Percentiles rank a stretch among this genome's conserved stretches.
These are phyloP conservation scores for Dipteronia dyeriana DNA, from an alignment of 345 rosid genomes.

Conservation along the genomic window DNA sequence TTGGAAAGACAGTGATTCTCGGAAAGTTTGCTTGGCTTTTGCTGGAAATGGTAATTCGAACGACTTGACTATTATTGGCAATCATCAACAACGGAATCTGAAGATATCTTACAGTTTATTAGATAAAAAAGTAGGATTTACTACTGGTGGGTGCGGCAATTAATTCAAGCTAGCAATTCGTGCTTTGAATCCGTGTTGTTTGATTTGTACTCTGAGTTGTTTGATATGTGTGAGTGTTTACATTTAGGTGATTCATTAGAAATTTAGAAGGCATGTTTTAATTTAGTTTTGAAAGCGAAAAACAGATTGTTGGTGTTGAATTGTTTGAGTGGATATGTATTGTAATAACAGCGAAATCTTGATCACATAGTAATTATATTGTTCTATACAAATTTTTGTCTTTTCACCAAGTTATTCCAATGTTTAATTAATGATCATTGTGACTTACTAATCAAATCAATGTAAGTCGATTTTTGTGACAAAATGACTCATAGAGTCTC, in stretches of 20 bases:
- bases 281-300: background rate
- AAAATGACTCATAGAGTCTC: too few relatives aligned
- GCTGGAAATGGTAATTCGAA: background rate
- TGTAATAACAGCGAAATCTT: background rate
- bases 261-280: background rate
- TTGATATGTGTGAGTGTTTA: background rate
- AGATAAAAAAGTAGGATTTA: background rate
- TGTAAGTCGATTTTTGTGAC: background rate
- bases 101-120: constrained; percentile 14
- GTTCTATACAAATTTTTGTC: too few relatives aligned
- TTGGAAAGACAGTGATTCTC: constrained; percentile 3
- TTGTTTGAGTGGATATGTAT: background rate
- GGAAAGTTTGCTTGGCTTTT: constrained; percentile 34
- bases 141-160: background rate
- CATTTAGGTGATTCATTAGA: too few relatives aligned
- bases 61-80: constrained; percentile 28
- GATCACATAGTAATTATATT: too few relatives aligned
- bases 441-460: too few relatives aligned
- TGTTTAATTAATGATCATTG: too few relatives aligned
- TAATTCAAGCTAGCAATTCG: background rate
- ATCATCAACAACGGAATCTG: constrained; percentile 24
- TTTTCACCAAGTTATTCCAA: too few relatives aligned
- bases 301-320: background rate
- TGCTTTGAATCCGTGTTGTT: background rate
- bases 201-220: background rate